Base-by-base conservation (phyloP, 768 basidiomycete species). In the Kwoniella sp. region DNA sequence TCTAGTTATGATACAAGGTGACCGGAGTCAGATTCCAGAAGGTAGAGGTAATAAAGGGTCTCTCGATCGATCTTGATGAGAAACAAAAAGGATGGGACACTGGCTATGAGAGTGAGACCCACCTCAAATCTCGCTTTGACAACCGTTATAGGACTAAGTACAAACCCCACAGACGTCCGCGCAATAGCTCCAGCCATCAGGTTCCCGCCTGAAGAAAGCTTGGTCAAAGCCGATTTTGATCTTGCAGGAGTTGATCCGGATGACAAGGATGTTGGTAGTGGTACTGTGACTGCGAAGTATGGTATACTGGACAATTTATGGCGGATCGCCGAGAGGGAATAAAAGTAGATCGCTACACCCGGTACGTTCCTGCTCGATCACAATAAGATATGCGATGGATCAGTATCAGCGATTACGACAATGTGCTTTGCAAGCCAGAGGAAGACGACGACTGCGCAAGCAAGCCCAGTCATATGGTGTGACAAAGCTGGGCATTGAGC, bases 51-150 rank as follows among this genome's bases (percentile, higher is more conserved):
- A n/a, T n/a, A n/a, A n/a, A n/a, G n/a, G n/a, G n/a, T n/a, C n/a
- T n/a, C n/a, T n/a, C n/a, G n/a, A n/a, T n/a, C n/a, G n/a, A n/a
- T n/a, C n/a, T n/a, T n/a, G n/a, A n/a, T n/a, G n/a, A n/a, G n/a
- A n/a, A n/a, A n/a, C n/a, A n/a, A n/a, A n/a, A n/a, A n/a, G n/a
- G n/a, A n/a, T n/a, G n/a, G n/a, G n/a, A n/a, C n/a, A n/a, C n/a
- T n/a, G n/a, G n/a, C n/a, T n/a, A n/a, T n/a, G n/a, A n/a, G n/a
- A n/a, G n/a, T n/a, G n/a, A n/a, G n/a, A 72, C 78, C 17, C 53
- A 89, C 93, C 86, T 97, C 94, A 68, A 88, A 94, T 22, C 93
- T 87, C 24, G 92, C 90, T 81, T 97, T 97, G 50, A 96, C 81
- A 19, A 97, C 87, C 4, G 94, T 88, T 69, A 96, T 87, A 0